These are phyloP conservation scores for Alternaria arborescens DNA, from an alignment of 2,329 filamentous ascomycete genomes.

Conservation along the genomic window DNA sequence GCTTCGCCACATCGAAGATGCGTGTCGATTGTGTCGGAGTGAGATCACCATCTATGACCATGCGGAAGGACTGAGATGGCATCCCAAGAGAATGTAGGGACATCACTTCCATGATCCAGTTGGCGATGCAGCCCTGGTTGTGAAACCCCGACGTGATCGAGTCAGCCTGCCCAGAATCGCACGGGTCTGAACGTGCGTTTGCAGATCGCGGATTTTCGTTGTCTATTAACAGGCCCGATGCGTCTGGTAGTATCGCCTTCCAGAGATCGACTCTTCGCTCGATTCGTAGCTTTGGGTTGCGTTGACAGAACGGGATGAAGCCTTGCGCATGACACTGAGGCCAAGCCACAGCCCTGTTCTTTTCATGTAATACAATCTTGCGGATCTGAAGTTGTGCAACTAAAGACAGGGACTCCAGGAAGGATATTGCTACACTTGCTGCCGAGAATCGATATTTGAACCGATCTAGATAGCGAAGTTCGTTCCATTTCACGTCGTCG, in stretches of 20 bases:
- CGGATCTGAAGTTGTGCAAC: not conserved
- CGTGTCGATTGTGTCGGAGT: not conserved
- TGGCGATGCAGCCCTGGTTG: not conserved
- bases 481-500: not conserved
- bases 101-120: slow-evolving; percentile 16
- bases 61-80: slow-evolving; percentile 11
- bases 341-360: not conserved
- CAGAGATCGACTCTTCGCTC: slow-evolving; percentile 7
- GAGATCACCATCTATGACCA: slow-evolving; percentile 14
- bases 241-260: not conserved
- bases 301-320: slow-evolving; percentile 12
- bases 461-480: not conserved
- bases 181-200: no score
- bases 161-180: no score
- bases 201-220: no score
- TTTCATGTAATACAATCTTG: not conserved
- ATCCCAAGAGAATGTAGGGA: slow-evolving; percentile 13
- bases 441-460: not conserved
- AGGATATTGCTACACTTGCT: not conserved
- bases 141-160: not conserved
- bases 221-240: not conserved
- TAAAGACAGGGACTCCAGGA: not conserved
- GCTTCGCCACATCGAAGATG: slow-evolving; percentile 2
- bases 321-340: slow-evolving; percentile 15
- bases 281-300: slow-evolving; percentile 11